Evolutionary conservation across 805 yeast genomes (phyloP).

Genomic region (Torulaspora delbrueckii): DNA sequence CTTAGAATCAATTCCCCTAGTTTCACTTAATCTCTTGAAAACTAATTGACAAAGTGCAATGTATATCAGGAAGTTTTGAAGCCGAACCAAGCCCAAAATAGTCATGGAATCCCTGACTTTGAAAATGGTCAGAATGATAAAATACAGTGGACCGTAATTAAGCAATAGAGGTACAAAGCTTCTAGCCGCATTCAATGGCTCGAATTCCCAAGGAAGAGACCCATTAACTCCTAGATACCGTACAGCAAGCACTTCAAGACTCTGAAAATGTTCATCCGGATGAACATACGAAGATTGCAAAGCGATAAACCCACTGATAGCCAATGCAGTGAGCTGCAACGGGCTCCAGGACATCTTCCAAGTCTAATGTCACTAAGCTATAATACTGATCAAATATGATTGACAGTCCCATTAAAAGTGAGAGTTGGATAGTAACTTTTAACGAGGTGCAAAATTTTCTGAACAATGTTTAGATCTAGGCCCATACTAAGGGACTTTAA

Average conservation of each 20-base stretch:
- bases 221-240: constrained; percentile 12
- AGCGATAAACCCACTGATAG: constrained; percentile 46
- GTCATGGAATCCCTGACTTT: constrained; percentile 39
- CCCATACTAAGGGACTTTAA: constrained; percentile 4
- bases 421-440: background rate
- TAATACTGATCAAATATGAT: too few species aligned
- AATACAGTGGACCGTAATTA: constrained; percentile 62
- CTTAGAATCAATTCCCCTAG: constrained; percentile 46
- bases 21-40: constrained; percentile 42
- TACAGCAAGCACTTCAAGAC: constrained; percentile 59
- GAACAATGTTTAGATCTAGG: background rate
- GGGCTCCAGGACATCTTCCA: background rate
- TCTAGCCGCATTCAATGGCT: constrained; percentile 45
- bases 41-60: constrained; percentile 39
- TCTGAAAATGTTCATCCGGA: constrained; percentile 96
- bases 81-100: constrained; percentile 50
- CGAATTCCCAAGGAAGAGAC: constrained; percentile 81
- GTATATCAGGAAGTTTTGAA: constrained; percentile 41
- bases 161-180: constrained; percentile 65
- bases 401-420: background rate
- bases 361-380: background rate
- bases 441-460: constrained; percentile 7
- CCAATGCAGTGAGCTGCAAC: background rate
- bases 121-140: constrained; percentile 16
- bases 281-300: constrained; percentile 81